phyloP scores from a whole-genome alignment of 176 grass and related monocot genomes.

The Themeda triandra region DNA sequence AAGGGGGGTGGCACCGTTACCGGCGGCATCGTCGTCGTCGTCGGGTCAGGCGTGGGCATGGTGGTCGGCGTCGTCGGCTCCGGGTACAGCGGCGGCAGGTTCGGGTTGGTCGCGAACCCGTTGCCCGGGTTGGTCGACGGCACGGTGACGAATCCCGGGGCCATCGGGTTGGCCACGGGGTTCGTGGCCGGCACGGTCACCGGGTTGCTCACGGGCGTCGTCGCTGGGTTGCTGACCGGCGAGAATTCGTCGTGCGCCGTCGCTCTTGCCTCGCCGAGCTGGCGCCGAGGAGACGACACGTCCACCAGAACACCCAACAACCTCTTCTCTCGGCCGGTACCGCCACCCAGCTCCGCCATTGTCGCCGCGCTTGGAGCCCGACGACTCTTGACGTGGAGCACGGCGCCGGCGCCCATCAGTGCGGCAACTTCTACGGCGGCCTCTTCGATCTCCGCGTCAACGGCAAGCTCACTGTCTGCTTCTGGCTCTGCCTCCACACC shows the following conservation, averaged over 20 bases:
- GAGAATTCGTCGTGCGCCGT: slow-evolving; percentile 47
- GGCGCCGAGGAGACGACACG: background rate
- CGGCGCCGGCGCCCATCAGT: slow-evolving; percentile 27
- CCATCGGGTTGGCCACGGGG: slow-evolving; percentile 44
- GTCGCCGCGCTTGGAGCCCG: background rate
- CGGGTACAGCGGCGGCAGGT: slow-evolving; percentile 52
- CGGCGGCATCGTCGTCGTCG: slow-evolving; percentile 31
- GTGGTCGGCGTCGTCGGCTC: slow-evolving; percentile 25
- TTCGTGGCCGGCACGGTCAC: slow-evolving; percentile 66
- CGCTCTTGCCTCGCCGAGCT: slow-evolving; percentile 20
- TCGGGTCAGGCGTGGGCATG: slow-evolving; percentile 44
- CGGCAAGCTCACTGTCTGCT: background rate
- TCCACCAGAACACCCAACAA: slow-evolving; percentile 29
- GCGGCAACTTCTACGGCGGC: slow-evolving; percentile 1
- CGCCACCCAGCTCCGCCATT: slow-evolving; percentile 28
- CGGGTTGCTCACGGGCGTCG: slow-evolving; percentile 31
- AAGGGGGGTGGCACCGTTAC: slow-evolving; percentile 42
- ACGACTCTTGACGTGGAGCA: slow-evolving; percentile 32
- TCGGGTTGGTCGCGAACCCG: slow-evolving; percentile 27
- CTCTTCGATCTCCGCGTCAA: background rate
- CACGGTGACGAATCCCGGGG: slow-evolving; percentile 45
- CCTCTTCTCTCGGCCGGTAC: slow-evolving; percentile 17
- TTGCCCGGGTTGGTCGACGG: slow-evolving; percentile 44
- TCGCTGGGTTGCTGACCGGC: slow-evolving; percentile 54
- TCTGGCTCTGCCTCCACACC: slow-evolving; percentile 18